Conservation (phyloP, 2,329 filamentous ascomycete genomes). For the Paraconiothyrium brasiliense region DNA sequence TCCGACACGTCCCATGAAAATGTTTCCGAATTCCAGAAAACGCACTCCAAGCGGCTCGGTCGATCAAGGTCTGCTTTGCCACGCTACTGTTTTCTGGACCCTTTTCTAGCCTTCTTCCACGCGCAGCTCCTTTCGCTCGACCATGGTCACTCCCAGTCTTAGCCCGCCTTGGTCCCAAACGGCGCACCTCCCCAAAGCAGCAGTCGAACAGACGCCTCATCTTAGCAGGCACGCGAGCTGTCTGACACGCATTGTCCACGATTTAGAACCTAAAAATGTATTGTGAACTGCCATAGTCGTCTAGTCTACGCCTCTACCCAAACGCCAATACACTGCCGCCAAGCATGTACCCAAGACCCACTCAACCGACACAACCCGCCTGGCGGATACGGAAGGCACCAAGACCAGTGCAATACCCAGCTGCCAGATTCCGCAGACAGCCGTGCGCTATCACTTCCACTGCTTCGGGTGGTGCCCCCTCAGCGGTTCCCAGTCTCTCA, state of each 20-base stretch:
- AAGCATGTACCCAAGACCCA: not conserved
- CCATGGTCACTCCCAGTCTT: not conserved
- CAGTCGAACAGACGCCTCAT: not conserved
- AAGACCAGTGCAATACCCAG: not conserved
- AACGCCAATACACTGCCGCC: constrained; percentile 2
- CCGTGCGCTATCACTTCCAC: constrained; percentile 4
- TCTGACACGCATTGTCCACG: constrained; percentile 6
- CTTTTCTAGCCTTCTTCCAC: constrained; percentile 12
- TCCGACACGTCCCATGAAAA: not conserved
- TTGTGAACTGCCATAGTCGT: too few relatives aligned
- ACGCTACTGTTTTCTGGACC: not conserved
- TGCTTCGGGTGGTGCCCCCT: not conserved
- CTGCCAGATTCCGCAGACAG: constrained; percentile 8
- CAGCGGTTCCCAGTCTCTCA: not conserved
- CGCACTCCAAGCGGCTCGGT: not conserved
- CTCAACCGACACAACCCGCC: constrained; percentile 6
- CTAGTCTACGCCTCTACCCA: not conserved
- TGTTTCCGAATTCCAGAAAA: too few relatives aligned
- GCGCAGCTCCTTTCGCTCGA: not conserved
- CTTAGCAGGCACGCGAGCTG: constrained; percentile 1
- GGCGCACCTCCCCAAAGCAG: constrained; percentile 8
- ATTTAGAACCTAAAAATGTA: not conserved
- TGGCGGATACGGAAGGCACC: not conserved
- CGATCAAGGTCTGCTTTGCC: not conserved
- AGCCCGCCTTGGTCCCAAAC: constrained; percentile 10